phyloP scores from a whole-genome alignment of 257 asterid genomes.

The Scutellaria barbata region DNA sequence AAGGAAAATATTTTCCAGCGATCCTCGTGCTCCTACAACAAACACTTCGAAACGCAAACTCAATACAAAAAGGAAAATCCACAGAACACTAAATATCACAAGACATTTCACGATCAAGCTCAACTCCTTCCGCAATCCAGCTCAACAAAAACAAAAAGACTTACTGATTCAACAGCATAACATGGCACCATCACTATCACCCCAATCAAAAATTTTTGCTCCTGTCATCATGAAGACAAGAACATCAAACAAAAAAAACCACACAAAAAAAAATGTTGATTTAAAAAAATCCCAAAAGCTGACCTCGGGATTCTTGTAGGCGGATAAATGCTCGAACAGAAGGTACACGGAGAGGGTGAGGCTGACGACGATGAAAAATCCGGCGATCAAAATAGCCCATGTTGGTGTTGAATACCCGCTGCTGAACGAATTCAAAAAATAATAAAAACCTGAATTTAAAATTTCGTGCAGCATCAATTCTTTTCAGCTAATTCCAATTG shows the following conservation, averaged over 20 bases:
- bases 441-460: conserved; percentile 47
- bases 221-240: conserved; percentile 51
- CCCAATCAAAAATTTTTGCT: conserved; percentile 94
- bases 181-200: conserved; percentile 93
- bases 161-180: conserved; percentile 89
- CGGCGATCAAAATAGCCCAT: conserved; percentile 90
- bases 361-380: conserved; percentile 56
- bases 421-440: conserved; percentile 46
- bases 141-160: conserved; percentile 32
- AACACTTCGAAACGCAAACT: conserved; percentile 7
- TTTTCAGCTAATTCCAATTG: conserved; percentile 38
- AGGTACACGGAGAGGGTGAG: conserved; percentile 79
- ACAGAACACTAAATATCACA: conserved; percentile 10
- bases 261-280: neutral
- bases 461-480: conserved; percentile 73
- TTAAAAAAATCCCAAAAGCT: neutral
- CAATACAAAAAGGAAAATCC: neutral
- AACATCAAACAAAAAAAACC: neutral
- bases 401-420: conserved; percentile 67
- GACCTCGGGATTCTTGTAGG: conserved; percentile 96
- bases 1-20: neutral
- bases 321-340: conserved; percentile 82
- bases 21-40: conserved; percentile 14
- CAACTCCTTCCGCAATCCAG: conserved; percentile 23
- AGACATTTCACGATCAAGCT: conserved; percentile 25